These are phyloP conservation scores for Globisporangium solare DNA, from an alignment of 352 stramenopile genomes.

Conservation along the genomic window DNA sequence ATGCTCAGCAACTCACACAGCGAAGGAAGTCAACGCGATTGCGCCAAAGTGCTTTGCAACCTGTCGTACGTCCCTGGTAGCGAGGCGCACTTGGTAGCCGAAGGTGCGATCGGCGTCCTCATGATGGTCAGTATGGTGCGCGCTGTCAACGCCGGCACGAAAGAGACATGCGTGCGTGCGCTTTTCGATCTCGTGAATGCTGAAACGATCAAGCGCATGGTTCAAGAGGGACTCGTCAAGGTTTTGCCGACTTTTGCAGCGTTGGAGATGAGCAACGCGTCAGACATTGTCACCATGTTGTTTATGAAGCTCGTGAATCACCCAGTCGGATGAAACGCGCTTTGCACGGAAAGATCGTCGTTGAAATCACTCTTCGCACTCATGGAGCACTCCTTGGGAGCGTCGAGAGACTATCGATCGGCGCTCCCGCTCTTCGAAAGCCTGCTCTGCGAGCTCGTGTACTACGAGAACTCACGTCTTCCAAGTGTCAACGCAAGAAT, in stretches of 20 bases:
- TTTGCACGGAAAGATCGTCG: conserved; percentile 39
- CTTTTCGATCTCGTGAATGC: conserved; percentile 61
- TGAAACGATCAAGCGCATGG: conserved; percentile 57
- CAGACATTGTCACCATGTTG: conserved; percentile 41
- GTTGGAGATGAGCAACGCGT: conserved; percentile 20
- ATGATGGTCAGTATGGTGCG: conserved; percentile 83
- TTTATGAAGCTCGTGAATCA: conserved; percentile 57
- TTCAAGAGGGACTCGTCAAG: conserved; percentile 65
- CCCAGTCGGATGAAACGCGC: conserved; percentile 30
- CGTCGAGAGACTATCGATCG: background rate
- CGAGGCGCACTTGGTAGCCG: conserved; percentile 42
- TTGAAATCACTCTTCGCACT: conserved; percentile 49
- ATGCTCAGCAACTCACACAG: conserved; percentile 79
- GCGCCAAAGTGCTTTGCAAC: conserved; percentile 68
- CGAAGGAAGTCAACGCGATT: conserved; percentile 75
- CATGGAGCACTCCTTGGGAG: conserved; percentile 20
- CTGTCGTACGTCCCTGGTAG: conserved; percentile 48
- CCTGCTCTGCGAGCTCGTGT: conserved; percentile 45
- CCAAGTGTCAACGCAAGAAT: conserved; percentile 51
- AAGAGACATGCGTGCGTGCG: conserved; percentile 63
- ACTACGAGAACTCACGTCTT: conserved; percentile 45
- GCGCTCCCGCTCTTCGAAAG: conserved; percentile 27
- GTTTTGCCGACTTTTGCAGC: conserved; percentile 44
- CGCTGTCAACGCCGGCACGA: conserved; percentile 49
- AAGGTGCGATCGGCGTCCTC: conserved; percentile 60